phyloP scores from a whole-genome alignment of 108 stramenopile species.

The Pseudonitzschia multiseries region DNA sequence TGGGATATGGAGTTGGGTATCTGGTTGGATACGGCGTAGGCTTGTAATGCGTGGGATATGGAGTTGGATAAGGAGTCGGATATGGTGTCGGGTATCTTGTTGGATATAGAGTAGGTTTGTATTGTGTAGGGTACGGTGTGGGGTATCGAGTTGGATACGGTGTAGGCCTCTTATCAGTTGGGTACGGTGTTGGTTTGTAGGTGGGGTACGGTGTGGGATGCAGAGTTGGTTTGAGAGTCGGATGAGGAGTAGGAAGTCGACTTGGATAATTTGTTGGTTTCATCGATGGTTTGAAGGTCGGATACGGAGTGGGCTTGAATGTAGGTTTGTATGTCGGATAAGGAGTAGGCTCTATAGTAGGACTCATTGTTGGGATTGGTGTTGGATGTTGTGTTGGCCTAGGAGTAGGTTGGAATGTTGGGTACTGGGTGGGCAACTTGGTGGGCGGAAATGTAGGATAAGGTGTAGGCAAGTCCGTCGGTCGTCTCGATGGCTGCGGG shows the following conservation, averaged over 20 bases:
- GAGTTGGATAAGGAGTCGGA: background rate
- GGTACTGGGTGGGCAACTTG: slow-evolving; percentile 8
- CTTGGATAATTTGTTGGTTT: slow-evolving; percentile 14
- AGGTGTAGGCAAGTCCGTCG: slow-evolving; percentile 13
- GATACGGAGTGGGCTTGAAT: slow-evolving; percentile 5
- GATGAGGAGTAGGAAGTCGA: slow-evolving; percentile 2
- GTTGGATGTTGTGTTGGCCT: slow-evolving; percentile 17
- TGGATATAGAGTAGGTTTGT: slow-evolving; percentile 1
- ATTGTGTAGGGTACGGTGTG: slow-evolving; percentile 11
- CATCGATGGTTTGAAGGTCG: slow-evolving; percentile 9
- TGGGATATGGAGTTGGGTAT: slow-evolving; percentile 4
- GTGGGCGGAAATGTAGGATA: slow-evolving; percentile 20
- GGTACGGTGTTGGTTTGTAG: slow-evolving; percentile 12
- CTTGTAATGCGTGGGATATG: background rate
- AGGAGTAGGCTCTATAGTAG: slow-evolving; percentile 18
- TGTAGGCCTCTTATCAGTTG: slow-evolving; percentile 5
- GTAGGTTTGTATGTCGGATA: slow-evolving; percentile 20
- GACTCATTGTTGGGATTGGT: slow-evolving; percentile 12
- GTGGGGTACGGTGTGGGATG: slow-evolving; percentile 14
- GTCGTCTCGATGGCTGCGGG: slow-evolving; percentile 15
- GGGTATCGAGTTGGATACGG: slow-evolving; percentile 13
- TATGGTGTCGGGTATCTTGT: slow-evolving; percentile 3
- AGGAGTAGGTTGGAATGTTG: slow-evolving; percentile 14
- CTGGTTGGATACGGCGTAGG: slow-evolving; percentile 5
- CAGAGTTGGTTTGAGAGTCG: slow-evolving; percentile 20